phyloP scores from a whole-genome alignment of 2,329 filamentous ascomycete genomes.

The Epichloe gansuensis region DNA sequence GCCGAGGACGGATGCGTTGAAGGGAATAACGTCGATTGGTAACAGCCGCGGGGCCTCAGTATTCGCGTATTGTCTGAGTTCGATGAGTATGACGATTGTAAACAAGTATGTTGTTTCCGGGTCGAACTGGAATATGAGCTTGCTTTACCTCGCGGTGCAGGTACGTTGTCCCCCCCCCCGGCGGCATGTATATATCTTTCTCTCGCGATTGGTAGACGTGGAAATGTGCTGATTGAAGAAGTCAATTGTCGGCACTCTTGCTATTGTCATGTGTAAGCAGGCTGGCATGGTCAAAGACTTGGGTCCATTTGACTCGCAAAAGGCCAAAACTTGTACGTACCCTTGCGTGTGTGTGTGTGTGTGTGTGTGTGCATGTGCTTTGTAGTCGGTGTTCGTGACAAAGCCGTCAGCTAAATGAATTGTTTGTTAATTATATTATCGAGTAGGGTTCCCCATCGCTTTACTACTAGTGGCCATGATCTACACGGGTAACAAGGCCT shows the following conservation, averaged over 20 bases:
- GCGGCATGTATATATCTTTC: too few relatives aligned
- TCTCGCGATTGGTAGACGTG: neutral
- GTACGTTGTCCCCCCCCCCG: slow-evolving; percentile 35
- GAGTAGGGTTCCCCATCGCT: slow-evolving; percentile 84
- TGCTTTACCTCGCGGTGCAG: slow-evolving; percentile 87
- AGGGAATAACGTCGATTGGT: slow-evolving; percentile 28
- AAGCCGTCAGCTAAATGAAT: neutral
- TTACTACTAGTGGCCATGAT: slow-evolving; percentile 97
- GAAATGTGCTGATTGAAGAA: slow-evolving; percentile 21
- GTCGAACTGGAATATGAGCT: slow-evolving; percentile 84
- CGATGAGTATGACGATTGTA: slow-evolving; percentile 98
- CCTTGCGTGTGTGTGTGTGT: neutral
- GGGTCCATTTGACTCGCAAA: slow-evolving; percentile 70
- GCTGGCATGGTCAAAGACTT: slow-evolving; percentile 69
- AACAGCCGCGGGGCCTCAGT: slow-evolving; percentile 74
- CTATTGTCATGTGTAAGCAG: slow-evolving; percentile 74
- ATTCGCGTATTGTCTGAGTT: slow-evolving; percentile 80
- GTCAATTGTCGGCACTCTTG: slow-evolving; percentile 78
- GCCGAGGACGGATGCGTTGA: slow-evolving; percentile 4
- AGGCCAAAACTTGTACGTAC: slow-evolving; percentile 77
- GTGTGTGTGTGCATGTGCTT: neutral
- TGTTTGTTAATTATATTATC: neutral
- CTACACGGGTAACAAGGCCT: slow-evolving; percentile 90
- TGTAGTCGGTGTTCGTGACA: neutral
- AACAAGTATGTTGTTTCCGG: slow-evolving; percentile 98